A percentile compares a stretch with the other conserved stretches of the same genome.
These are phyloP conservation scores for Hypholoma sublateritium DNA, from an alignment of 768 basidiomycete genomes.

Conservation along the genomic window DNA sequence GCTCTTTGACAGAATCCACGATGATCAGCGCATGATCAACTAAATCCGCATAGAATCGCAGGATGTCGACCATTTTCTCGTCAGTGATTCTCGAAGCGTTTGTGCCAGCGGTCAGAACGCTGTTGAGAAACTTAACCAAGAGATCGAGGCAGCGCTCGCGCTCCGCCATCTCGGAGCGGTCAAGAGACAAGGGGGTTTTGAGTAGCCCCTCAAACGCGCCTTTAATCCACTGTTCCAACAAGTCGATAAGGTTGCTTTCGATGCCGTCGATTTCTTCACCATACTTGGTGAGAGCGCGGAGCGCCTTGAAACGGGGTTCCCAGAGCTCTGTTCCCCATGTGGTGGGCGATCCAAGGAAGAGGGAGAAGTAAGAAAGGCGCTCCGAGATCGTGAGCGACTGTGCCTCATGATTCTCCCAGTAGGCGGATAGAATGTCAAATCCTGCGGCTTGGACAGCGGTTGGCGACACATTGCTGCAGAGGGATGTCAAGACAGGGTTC, in stretches of 20 bases:
- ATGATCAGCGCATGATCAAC: slow-evolving; percentile 53
- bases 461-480: slow-evolving; percentile 58
- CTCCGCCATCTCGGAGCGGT: slow-evolving; percentile 48
- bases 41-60: slow-evolving; percentile 59
- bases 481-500: slow-evolving; percentile 56
- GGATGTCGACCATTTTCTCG: slow-evolving; percentile 51
- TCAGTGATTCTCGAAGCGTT: slow-evolving; percentile 63
- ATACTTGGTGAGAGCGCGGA: slow-evolving; percentile 60
- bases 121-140: slow-evolving; percentile 57
- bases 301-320: slow-evolving; percentile 68
- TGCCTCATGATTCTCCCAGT: slow-evolving; percentile 60
- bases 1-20: slow-evolving; percentile 35
- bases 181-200: slow-evolving; percentile 28
- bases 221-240: slow-evolving; percentile 66
- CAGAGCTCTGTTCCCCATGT: slow-evolving; percentile 70
- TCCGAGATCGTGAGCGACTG: slow-evolving; percentile 52
- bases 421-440: slow-evolving; percentile 70
- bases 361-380: slow-evolving; percentile 59
- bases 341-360: slow-evolving; percentile 48
- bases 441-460: slow-evolving; percentile 62
- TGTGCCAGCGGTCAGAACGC: slow-evolving; percentile 48
- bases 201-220: slow-evolving; percentile 58
- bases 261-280: slow-evolving; percentile 65
- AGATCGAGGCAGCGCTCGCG: slow-evolving; percentile 64
- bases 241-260: slow-evolving; percentile 53